Evolutionary conservation across 2,329 filamentous ascomycete genomes (phyloP), one percentile per base, ranked within the genome.

Genomic region (Cylindrodendrum hubeiense): DNA sequence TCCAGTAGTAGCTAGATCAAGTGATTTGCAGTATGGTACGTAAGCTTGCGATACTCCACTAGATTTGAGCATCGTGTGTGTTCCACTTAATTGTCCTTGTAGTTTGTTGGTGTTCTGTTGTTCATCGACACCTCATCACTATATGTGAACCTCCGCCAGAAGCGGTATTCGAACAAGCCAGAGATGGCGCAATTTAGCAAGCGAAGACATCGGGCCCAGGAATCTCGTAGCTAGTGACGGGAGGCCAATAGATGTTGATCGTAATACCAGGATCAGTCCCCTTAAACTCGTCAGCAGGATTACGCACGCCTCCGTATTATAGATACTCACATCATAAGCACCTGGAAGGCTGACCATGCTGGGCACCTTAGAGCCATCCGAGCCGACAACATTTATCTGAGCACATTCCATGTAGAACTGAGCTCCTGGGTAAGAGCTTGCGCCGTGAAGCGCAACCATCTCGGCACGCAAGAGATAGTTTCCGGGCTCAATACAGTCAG

Each of bases 381-480:
- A 78, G 6, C 80, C 80, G 7, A 75, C 68, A 6, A 82, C 74
- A 15, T 78, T 78, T 26, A 82, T 76, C 69, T 82, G 80, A 10
- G 77, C 78, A 63, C 80, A 82, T 67, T 79, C 78, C 75, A 79
- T 77, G 66, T 84, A 83, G 57, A 86, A 78, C 69, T 86, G 84
- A 7, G 84, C 83, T 4, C 83, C 83, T 17, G 78, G 77, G 56
- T 79, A 78, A 60, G 77, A 81, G 12, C 74, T 66, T 9, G 82
- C 83, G 17, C 75, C 78, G 77, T 90, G 87, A 7, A 90, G 83
- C 19, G 87, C 87, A 59, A 90, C 83, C 75, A 89, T 83, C 79
- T 90, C 88, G 58, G 87, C 85, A 19, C 88, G 84, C 12, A 89
- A 81, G 34, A 90, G 84, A 74, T 90, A 90, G 72, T 88, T 83